Base-by-base conservation (phyloP, 257 asterid species). In the Ehretia macrophylla region DNA sequence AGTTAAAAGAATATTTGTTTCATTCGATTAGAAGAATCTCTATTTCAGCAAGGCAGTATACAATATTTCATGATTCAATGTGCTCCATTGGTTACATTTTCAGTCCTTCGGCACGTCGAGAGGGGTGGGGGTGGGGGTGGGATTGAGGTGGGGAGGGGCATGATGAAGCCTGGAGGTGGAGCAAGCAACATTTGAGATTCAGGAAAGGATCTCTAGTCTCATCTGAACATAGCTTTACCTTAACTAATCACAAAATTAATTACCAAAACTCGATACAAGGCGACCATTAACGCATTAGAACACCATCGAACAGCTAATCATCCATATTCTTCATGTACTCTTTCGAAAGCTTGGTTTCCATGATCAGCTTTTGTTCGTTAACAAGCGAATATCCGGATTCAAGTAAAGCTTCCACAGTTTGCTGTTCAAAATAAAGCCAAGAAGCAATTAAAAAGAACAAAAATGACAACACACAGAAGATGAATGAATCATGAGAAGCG, bases 301-400 rank as follows among this genome's bases (percentile, higher is more conserved):
- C 47, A 51, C 5, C 27, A 19, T 9, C 11, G 32, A 18, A 51
- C 37, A 54, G 59, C 73, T 79, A 73, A 65, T 81, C 83, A 45
- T 88, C 95, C 60, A 92, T 78, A 76, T 92, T 86, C 84, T 92
- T 92, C 97, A 88, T 77, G 86, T 88, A 92, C 74, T 91, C 98
- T 82, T 84, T 86, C 16, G 98, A 85, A 60, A 92, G 95, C 78
- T 88, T 88, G 18, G 75, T 79, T 40, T 76, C 95, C 85, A 67
- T 71, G 42, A 92, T 71, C 52, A 88, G 82, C 76, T 73, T 79
- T 72, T 92, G 98, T 80, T 92, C 98, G 68, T 52, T 76, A 21
- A 80, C 66, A 20, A 92, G 96, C 72, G 82, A 83, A 64, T 76
- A 55, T 56, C 95, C 98, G 17, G 98, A 79, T 69, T 86, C 93